Base-by-base conservation (phyloP, 305 asterid genomes). In the Fraxinus sp. region DNA sequence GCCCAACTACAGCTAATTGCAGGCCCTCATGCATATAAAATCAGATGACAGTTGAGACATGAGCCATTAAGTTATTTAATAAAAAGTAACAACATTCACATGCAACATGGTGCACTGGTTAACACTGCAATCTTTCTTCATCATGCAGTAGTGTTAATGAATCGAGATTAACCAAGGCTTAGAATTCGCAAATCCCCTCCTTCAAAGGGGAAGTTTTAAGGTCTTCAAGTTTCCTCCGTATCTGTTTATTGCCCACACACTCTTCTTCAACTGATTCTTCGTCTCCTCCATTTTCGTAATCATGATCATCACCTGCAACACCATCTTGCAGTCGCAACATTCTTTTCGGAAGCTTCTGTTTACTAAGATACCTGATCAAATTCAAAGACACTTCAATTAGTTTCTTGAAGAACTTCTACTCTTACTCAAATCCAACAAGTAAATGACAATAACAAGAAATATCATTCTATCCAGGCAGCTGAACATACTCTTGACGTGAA, bases 321-420 rank as follows among this genome's bases (percentile, higher is more conserved):
- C 87, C 90, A 89, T 89, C 91, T 83, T 87, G 95, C 88, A 91
- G 87, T 87, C 87, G 87, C 84, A 88, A 75, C 98, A 96, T 96
- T 88, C 88, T 87, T 88, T 87, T 85, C 14, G 98, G 97, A 55
- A 92, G 94, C 90, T 87, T 91, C 82, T 87, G 95, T 82, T 92
- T 94, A 43, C 92, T 91, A 84, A 96, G 94, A 91, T 91, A 94
- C 90, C 99, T 96, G 89, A 85, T 78, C 77, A 81, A 84, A 75
- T 59, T 13, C 52, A 75, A 79, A 80, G 81, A 76, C 77, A 80
- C 74, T 36, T 84, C 18, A 79, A 82, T 73, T 66, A 68, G 75
- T 28, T 84, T 78, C 57, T 20, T 81, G 75, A 46, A 83, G 55
- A 82, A 32, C 66, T 77, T 77, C 49, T 37, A 39, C 80, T 79